A percentile compares a stretch with the other conserved stretches of the same genome.
These are phyloP conservation scores for Neofusicoccum parvum DNA, from an alignment of 2,329 filamentous ascomycete species.

Conservation along the genomic window DNA sequence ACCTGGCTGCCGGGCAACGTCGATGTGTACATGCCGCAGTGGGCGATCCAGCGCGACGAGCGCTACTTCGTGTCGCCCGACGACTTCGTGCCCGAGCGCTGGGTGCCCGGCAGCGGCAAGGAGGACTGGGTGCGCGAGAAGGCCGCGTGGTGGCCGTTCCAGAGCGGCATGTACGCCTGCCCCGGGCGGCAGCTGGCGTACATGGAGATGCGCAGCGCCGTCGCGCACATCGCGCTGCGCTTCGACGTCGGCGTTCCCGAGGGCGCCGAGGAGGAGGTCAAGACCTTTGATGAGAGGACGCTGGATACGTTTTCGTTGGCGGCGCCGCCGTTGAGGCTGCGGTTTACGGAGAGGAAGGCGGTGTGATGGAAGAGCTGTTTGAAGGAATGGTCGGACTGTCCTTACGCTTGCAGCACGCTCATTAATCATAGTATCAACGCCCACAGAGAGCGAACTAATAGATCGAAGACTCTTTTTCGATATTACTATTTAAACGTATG, in stretches of 20 bases:
- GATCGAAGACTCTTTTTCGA: too few relatives aligned
- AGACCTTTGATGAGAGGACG: slow-evolving; percentile 33
- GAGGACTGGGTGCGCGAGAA: slow-evolving; percentile 35
- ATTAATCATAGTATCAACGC: too few relatives aligned
- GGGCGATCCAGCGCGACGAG: slow-evolving; percentile 31
- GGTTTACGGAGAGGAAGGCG: neutral
- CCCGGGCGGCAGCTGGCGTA: slow-evolving; percentile 73
- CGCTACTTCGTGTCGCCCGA: slow-evolving; percentile 23
- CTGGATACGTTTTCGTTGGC: slow-evolving; percentile 34
- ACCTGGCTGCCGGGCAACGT: slow-evolving; percentile 35
- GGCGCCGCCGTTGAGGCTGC: neutral
- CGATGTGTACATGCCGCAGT: slow-evolving; percentile 32
- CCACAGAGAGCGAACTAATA: too few relatives aligned
- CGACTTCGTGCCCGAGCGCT: slow-evolving; percentile 35
- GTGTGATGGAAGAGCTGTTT: too few relatives aligned
- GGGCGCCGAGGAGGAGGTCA: slow-evolving; percentile 35
- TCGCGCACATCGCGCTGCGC: slow-evolving; percentile 62
- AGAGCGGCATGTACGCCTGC: slow-evolving; percentile 62
- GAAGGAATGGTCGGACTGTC: too few relatives aligned
- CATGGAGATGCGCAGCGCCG: slow-evolving; percentile 64
- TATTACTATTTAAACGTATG: too few relatives aligned
- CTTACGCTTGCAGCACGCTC: too few relatives aligned
- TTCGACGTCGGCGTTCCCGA: slow-evolving; percentile 57
- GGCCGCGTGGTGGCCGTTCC: neutral
- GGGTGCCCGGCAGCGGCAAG: slow-evolving; percentile 29